These are phyloP conservation scores for Scedosporium boydii DNA, from an alignment of 2,329 filamentous ascomycete species.

Conservation along the genomic window DNA sequence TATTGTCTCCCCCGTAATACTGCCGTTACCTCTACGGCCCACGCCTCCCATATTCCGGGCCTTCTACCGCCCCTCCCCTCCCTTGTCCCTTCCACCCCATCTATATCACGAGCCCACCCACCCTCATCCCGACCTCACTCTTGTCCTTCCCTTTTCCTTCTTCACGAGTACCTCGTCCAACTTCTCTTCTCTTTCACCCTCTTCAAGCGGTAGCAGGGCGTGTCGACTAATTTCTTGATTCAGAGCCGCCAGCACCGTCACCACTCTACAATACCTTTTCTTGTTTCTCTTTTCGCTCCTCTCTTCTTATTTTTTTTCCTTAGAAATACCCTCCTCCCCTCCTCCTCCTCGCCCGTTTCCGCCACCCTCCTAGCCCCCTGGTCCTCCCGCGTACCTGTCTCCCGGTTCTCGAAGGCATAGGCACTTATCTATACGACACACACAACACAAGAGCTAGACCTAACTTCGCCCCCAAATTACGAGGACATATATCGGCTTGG, in stretches of 20 bases:
- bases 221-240: slow-evolving; percentile 47
- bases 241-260: slow-evolving; percentile 41
- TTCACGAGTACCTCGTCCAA: slow-evolving; percentile 49
- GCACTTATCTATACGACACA: slow-evolving; percentile 7
- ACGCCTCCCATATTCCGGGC: not conserved
- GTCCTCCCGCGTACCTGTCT: slow-evolving; percentile 7
- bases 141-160: slow-evolving; percentile 40
- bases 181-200: slow-evolving; percentile 40
- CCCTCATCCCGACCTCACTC: slow-evolving; percentile 27
- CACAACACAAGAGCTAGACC: not conserved
- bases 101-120: slow-evolving; percentile 9
- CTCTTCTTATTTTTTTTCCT: slow-evolving; percentile 12
- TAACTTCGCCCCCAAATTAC: not conserved
- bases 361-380: slow-evolving; percentile 8
- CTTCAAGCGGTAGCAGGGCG: slow-evolving; percentile 49
- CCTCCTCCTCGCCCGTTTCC: slow-evolving; percentile 11
- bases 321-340: slow-evolving; percentile 6
- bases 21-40: not conserved
- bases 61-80: slow-evolving; percentile 5
- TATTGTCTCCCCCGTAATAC: not conserved
- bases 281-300: slow-evolving; percentile 22
- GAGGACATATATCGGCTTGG: not conserved
- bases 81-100: slow-evolving; percentile 10
- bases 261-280: slow-evolving; percentile 31
- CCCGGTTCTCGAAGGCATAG: slow-evolving; percentile 8